A percentile compares a stretch with the other conserved stretches of the same genome.
These are phyloP conservation scores for Eucalyptus erythrocorys DNA, from an alignment of 345 rosid species.

Conservation along the genomic window DNA sequence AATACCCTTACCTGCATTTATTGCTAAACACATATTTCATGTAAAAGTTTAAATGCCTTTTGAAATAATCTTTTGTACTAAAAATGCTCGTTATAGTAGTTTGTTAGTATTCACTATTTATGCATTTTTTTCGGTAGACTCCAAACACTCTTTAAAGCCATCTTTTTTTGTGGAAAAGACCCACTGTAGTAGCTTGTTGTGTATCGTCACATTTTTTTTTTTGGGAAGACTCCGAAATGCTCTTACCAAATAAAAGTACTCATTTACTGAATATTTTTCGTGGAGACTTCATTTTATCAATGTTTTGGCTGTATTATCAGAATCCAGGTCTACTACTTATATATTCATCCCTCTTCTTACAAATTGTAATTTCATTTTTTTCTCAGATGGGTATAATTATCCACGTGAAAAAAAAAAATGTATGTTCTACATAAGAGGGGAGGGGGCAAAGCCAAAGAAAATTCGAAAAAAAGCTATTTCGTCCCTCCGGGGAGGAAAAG, in stretches of 20 bases:
- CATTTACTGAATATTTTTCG: rapidly evolving
- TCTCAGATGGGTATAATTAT: neutral
- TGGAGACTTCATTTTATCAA: neutral
- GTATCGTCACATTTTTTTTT: neutral
- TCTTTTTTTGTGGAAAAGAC: neutral
- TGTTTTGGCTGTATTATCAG: rapidly evolving
- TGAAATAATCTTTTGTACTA: no score
- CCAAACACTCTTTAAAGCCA: neutral
- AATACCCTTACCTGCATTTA: neutral
- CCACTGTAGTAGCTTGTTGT: rapidly evolving
- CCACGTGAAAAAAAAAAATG: neutral
- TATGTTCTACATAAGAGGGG: neutral
- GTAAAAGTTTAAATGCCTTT: no score
- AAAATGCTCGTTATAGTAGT: no score
- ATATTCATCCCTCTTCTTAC: neutral
- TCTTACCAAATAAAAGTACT: neutral
- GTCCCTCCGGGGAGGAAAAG: neutral
- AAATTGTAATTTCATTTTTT: neutral
- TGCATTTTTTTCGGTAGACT: no score
- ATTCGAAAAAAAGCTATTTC: neutral
- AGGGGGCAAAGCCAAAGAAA: neutral
- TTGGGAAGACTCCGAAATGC: rapidly evolving
- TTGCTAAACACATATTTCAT: no score
- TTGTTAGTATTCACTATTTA: neutral
- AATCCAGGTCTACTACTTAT: neutral